phyloP scores from a whole-genome alignment of 345 rosid species.

The Citrus reticulata region DNA sequence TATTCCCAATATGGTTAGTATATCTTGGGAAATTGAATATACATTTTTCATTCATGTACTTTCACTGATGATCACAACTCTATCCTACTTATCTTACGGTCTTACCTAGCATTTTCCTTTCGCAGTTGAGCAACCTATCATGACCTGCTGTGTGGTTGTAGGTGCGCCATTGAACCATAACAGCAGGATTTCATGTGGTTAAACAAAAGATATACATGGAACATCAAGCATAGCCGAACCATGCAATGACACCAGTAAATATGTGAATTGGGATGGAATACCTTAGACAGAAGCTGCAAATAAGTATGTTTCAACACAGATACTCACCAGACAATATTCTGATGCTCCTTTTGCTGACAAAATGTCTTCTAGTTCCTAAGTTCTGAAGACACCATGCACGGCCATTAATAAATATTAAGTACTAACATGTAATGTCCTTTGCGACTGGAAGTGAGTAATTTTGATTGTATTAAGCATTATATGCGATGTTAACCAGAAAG shows the following conservation, averaged over 20 bases:
- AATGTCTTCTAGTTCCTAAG: constrained; percentile 77
- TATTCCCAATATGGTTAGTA: constrained; percentile 68
- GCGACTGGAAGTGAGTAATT: constrained; percentile 12
- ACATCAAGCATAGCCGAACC: constrained; percentile 52
- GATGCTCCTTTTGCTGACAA: constrained; percentile 80
- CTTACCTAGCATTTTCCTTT: background rate
- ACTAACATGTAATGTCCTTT: constrained; percentile 2
- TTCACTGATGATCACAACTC: background rate
- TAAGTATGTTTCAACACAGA: constrained; percentile 62
- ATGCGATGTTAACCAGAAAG: background rate
- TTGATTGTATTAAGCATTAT: background rate
- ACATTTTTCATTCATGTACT: background rate
- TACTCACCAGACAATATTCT: constrained; percentile 76
- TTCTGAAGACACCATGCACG: constrained; percentile 35
- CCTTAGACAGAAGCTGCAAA: constrained; percentile 96
- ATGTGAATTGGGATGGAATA: constrained; percentile 91
- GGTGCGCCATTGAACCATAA: constrained; percentile 82
- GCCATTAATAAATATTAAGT: constrained; percentile 1
- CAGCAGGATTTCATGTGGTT: constrained; percentile 62
- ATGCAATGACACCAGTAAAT: constrained; percentile 70
- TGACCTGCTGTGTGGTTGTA: constrained; percentile 85
- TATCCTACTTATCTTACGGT: too few relatives aligned
- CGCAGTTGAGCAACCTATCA: constrained; percentile 82
- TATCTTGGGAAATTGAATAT: background rate
- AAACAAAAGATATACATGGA: constrained; percentile 71